Conservation (phyloP, 805 yeast genomes). For the Pichia pseudocactophila region DNA sequence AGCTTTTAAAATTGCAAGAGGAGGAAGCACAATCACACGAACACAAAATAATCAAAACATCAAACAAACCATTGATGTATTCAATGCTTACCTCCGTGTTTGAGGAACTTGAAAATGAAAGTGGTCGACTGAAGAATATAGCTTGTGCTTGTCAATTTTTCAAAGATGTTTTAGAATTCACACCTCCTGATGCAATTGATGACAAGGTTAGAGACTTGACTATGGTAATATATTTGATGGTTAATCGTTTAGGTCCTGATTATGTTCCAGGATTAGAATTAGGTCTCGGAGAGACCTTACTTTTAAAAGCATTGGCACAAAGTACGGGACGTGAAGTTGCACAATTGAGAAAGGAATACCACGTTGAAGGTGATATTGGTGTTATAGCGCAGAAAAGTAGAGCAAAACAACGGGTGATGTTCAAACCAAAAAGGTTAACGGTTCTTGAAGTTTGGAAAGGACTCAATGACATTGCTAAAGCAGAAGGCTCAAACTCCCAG, state of each 20-base stretch:
- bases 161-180: conserved; percentile 45
- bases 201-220: conserved; percentile 36
- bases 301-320: conserved; percentile 82
- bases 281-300: conserved; percentile 85
- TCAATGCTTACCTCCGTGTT: conserved; percentile 52
- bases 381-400: conserved; percentile 78
- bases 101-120: conserved; percentile 67
- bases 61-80: conserved; percentile 26
- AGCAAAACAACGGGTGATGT: conserved; percentile 84
- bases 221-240: conserved; percentile 72
- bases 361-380: conserved; percentile 84
- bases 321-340: conserved; percentile 75
- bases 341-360: conserved; percentile 66
- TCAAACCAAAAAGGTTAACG: conserved; percentile 76
- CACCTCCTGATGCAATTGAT: conserved; percentile 17
- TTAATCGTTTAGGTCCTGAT: conserved; percentile 89
- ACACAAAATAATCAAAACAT: not conserved
- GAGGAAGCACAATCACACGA: conserved; percentile 5
- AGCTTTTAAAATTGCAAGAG: conserved; percentile 9
- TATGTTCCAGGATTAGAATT: conserved; percentile 83
- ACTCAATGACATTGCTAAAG: conserved; percentile 65
- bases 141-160: conserved; percentile 69
- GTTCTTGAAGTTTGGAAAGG: conserved; percentile 65
- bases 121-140: conserved; percentile 77
- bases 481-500: conserved; percentile 79